Evolutionary conservation across 257 asterid species (phyloP), one percentile per base, ranked within the genome.

Genomic region (Solanum commersonii): DNA sequence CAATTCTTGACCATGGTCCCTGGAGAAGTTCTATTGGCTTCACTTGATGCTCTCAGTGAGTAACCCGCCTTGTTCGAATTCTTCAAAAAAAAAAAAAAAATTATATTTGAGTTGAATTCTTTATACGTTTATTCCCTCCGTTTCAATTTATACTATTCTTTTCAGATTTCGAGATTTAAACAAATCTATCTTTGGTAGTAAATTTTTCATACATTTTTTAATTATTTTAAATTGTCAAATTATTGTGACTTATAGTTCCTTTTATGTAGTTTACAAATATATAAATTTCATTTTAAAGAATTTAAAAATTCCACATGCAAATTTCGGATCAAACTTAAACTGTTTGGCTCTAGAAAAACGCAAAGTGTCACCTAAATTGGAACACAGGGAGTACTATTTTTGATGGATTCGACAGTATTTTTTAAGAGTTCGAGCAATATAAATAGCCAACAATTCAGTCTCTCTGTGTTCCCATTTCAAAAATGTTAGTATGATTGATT

Each of bases 11-110:
- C 94, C 49, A 93, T 93, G 96, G 92, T 90, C 46, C 98, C 98
- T 0, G 98, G 98, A 83, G 94, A 95, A 91, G 96, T 94, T 35
- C 92, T 96, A 84, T 90, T 96, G 89, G 98, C 98, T 89, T 96
- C 98, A 60, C 94, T 96, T 83, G 98, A 96, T 90, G 95, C 97
- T 72, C 89, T 96, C 34, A 90, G 98, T 96, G 92, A 93, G 98
- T 92, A 13, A 5, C 2, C 2, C 1, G 0, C 0, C 3, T 14
- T 29, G 38, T 0, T 70, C 23, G 6, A 0, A 70, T 1, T 70
- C 0, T 70, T 14, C 0, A 29, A 70, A n/a, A 31, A n/a, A n/a
- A n/a, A n/a, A n/a, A n/a, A n/a, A n/a, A n/a, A n/a, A n/a, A n/a
- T n/a, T n/a, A n/a, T n/a, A n/a, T n/a, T n/a, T n/a, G n/a, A n/a